Evolutionary conservation across 2,329 filamentous ascomycete genomes (phyloP).

Genomic region (Gliomastix tumulicola): DNA sequence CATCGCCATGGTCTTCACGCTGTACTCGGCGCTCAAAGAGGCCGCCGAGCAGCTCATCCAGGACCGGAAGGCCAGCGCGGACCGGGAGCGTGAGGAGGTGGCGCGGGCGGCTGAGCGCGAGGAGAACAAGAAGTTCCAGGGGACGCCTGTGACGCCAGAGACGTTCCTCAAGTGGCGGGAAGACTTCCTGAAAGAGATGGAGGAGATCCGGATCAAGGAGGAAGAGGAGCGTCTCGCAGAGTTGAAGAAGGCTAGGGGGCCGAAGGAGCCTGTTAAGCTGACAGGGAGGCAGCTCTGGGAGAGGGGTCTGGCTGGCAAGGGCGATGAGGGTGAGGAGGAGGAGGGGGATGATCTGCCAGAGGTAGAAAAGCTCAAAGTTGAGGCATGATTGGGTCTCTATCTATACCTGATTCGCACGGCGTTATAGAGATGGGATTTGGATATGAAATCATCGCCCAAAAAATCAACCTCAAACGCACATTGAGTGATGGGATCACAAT

Average conservation of each 20-base stretch:
- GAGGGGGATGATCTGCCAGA: constrained; percentile 57
- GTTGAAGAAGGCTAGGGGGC: constrained; percentile 68
- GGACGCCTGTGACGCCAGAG: constrained; percentile 80
- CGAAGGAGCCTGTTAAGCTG: constrained; percentile 67
- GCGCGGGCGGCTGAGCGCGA: constrained; percentile 64
- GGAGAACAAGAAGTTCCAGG: constrained; percentile 96
- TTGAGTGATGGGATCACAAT: too few species aligned
- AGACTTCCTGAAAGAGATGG: constrained; percentile 72
- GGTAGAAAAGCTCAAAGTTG: constrained; percentile 67
- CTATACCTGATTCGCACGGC: too few species aligned
- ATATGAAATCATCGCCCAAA: too few species aligned
- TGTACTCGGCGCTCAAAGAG: constrained; percentile 84
- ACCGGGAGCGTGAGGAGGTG: constrained; percentile 49
- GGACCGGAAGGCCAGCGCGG: constrained; percentile 61
- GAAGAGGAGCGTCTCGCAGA: constrained; percentile 78
- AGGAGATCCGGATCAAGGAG: constrained; percentile 58
- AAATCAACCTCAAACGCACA: too few species aligned
- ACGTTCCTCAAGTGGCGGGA: constrained; percentile 79
- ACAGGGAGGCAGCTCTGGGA: constrained; percentile 76
- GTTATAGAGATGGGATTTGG: not conserved
- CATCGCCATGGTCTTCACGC: constrained; percentile 95
- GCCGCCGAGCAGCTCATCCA: constrained; percentile 77
- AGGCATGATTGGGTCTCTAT: too few species aligned
- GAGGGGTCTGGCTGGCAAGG: constrained; percentile 61
- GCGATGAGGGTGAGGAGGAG: constrained; percentile 58